A percentile compares a stretch with the other conserved stretches of the same genome.
Conservation (phyloP, 768 basidiomycete species). For the Fomitopsis pulvina region DNA sequence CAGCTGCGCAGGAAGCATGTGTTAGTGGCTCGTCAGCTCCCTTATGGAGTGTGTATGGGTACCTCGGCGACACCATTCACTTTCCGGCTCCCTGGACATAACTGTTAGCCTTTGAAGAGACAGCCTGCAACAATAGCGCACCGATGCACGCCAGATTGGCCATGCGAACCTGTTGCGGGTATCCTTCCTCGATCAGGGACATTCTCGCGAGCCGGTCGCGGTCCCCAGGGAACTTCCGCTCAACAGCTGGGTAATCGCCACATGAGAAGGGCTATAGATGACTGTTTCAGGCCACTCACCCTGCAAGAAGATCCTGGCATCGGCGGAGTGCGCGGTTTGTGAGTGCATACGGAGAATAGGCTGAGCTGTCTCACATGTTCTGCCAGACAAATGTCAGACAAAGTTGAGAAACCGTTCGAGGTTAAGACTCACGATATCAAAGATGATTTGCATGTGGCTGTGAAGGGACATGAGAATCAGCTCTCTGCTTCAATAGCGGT, state of each 20-base stretch:
- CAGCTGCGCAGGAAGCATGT: slow-evolving; percentile 34
- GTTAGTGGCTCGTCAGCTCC: not conserved
- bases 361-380: slow-evolving; percentile 49
- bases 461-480: not conserved
- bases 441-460: slow-evolving; percentile 88
- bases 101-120: not conserved
- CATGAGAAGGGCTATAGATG: too few species aligned
- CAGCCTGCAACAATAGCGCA: slow-evolving; percentile 15
- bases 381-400: slow-evolving; percentile 15
- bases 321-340: too few species aligned
- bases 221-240: slow-evolving; percentile 86
- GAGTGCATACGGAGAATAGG: too few species aligned
- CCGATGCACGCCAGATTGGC: slow-evolving; percentile 88
- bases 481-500: too few species aligned
- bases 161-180: slow-evolving; percentile 85
- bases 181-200: slow-evolving; percentile 92
- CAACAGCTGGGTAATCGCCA: slow-evolving; percentile 60
- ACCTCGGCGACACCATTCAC: slow-evolving; percentile 97
- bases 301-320: slow-evolving; percentile 58
- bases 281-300: slow-evolving; percentile 36
- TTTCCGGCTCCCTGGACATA: slow-evolving; percentile 57
- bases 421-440: slow-evolving; percentile 63
- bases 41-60: not conserved
- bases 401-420: slow-evolving; percentile 1
- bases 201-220: slow-evolving; percentile 73